These are phyloP conservation scores for Ceratocystis alfenasii DNA, from an alignment of 2,329 filamentous ascomycete genomes.

Conservation along the genomic window DNA sequence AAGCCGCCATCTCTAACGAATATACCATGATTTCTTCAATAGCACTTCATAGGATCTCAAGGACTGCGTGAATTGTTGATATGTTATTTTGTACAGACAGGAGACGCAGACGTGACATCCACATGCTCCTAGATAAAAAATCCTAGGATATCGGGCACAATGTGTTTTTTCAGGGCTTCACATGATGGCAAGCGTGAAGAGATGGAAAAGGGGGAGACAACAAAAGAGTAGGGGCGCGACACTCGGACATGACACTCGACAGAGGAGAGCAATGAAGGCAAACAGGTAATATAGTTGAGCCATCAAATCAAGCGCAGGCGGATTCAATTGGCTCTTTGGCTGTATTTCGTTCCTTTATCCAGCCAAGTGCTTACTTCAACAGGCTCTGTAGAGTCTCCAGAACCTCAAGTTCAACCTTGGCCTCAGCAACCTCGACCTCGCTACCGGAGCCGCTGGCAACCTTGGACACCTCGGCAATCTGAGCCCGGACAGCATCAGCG, in stretches of 20 bases:
- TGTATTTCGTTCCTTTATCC: neutral
- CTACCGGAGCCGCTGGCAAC: conserved; percentile 79
- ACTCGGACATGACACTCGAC: neutral
- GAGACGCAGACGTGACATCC: neutral
- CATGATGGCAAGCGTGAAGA: neutral
- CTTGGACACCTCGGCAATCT: conserved; percentile 93
- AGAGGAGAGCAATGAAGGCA: neutral
- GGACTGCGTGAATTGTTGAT: conserved; percentile 6
- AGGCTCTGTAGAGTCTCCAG: conserved; percentile 23
- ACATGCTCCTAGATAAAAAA: neutral
- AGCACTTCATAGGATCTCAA: neutral
- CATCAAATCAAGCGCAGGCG: conserved; percentile 1
- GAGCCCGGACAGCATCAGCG: conserved; percentile 72
- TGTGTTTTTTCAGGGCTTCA: neutral
- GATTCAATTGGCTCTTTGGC: neutral
- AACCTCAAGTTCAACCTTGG: conserved; percentile 91
- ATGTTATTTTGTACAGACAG: conserved; percentile 19
- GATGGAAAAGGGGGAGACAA: neutral
- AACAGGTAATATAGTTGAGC: neutral
- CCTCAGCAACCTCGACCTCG: conserved; percentile 96
- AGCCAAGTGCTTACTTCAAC: conserved; percentile 22
- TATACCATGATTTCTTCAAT: neutral
- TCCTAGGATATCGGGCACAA: neutral
- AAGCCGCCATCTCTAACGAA: neutral
- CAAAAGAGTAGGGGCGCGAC: neutral